Conservation (phyloP, 257 asterid species). For the Nemophila menziesii region DNA sequence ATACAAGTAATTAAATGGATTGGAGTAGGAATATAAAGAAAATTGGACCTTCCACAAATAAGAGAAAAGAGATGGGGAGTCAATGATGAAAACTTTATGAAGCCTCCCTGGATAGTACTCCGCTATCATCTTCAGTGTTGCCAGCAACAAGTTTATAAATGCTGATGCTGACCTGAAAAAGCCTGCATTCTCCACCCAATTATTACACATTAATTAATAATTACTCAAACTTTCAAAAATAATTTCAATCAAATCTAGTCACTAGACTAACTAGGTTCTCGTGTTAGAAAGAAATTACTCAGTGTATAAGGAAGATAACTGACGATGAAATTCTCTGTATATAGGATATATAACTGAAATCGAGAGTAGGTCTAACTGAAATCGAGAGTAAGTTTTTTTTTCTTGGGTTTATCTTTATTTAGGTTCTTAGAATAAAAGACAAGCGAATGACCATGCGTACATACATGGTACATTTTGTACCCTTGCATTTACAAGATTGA, state of each 20-base stretch:
- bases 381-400: slow-evolving; percentile 14
- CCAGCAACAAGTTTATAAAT: slow-evolving; percentile 68
- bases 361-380: slow-evolving; percentile 26
- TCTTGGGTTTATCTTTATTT: slow-evolving; percentile 1
- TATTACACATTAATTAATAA: no score
- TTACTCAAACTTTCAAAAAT: no score
- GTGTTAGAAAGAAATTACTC: no score
- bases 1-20: neutral
- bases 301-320: no score
- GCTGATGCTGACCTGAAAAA: slow-evolving; percentile 93
- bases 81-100: slow-evolving; percentile 73
- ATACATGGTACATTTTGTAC: no score
- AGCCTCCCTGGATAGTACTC: slow-evolving; percentile 78
- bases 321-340: no score
- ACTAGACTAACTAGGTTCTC: no score
- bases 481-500: slow-evolving; percentile 16
- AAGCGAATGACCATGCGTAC: no score
- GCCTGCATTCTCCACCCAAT: slow-evolving; percentile 46
- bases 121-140: slow-evolving; percentile 60
- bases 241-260: neutral
- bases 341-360: neutral
- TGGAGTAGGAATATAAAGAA: no score
- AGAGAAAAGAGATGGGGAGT: slow-evolving; percentile 81
- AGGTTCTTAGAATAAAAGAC: no score
- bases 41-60: slow-evolving; percentile 87